Conservation (phyloP, 2,329 filamentous ascomycete genomes). For the Aspergillus ibericus region DNA sequence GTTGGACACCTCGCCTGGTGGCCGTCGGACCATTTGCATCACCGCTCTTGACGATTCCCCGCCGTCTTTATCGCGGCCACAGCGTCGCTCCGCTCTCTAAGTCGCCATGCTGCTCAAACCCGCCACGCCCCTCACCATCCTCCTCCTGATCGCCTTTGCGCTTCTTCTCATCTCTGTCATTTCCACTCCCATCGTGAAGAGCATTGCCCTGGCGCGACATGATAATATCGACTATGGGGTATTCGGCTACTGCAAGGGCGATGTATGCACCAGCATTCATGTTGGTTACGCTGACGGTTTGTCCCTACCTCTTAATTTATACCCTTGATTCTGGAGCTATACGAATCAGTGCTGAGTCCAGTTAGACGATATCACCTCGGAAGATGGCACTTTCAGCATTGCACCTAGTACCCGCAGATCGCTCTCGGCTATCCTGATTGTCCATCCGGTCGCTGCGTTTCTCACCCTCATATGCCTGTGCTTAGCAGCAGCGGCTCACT, state of each 20-base stretch:
- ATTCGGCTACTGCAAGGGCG: conserved; percentile 77
- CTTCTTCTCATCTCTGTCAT: conserved; percentile 82
- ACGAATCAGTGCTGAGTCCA: conserved; percentile 6
- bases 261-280: conserved; percentile 67
- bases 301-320: too few species aligned
- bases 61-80: conserved; percentile 5
- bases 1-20: background rate
- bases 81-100: conserved; percentile 18
- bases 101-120: conserved; percentile 75
- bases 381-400: conserved; percentile 57
- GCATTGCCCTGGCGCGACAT: conserved; percentile 78
- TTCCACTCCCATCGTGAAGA: conserved; percentile 85
- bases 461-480: conserved; percentile 82
- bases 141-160: conserved; percentile 82
- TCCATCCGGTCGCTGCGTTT: conserved; percentile 87
- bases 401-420: conserved; percentile 65
- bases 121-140: conserved; percentile 82
- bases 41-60: background rate
- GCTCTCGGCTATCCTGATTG: conserved; percentile 85
- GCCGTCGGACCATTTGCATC: background rate
- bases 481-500: conserved; percentile 76
- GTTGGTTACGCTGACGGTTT: conserved; percentile 85
- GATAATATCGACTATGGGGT: conserved; percentile 82
- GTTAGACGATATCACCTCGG: conserved; percentile 39
- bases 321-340: too few species aligned